Conservation (phyloP, 257 asterid genomes). For the Dorcoceras hygrometricum region DNA sequence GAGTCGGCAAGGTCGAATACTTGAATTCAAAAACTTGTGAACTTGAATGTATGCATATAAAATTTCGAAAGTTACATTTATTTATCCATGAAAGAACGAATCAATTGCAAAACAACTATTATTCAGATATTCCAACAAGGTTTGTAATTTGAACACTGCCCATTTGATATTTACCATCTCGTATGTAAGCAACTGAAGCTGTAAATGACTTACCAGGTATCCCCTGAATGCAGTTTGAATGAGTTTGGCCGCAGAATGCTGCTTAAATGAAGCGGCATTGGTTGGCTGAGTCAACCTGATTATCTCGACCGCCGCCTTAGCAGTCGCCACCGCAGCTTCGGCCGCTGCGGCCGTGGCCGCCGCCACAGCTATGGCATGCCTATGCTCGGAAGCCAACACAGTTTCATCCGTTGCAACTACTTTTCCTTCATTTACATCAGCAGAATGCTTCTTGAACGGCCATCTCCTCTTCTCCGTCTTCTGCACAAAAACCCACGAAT, state of each 20-base stretch:
- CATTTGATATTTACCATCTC: conserved; percentile 7
- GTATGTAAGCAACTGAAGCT: conserved; percentile 4
- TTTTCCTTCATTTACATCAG: conserved; percentile 28
- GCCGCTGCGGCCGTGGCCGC: conserved; percentile 75
- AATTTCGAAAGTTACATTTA: neutral
- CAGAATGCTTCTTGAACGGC: conserved; percentile 63
- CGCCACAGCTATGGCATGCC: conserved; percentile 76
- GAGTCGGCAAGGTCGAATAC: neutral
- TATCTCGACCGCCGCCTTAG: conserved; percentile 75
- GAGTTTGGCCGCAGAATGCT: conserved; percentile 55
- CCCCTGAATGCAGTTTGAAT: conserved; percentile 89
- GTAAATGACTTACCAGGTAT: conserved; percentile 44
- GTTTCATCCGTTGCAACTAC: conserved; percentile 17
- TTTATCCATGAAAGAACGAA: neutral
- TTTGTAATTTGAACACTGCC: too few relatives aligned
- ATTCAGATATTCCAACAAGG: neutral
- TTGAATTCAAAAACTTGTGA: neutral
- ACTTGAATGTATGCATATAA: neutral
- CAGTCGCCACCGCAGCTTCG: conserved; percentile 75
- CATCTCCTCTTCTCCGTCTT: conserved; percentile 76
- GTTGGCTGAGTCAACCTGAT: conserved; percentile 54
- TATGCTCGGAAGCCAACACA: conserved; percentile 39
- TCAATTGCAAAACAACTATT: neutral
- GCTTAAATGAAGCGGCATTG: conserved; percentile 31
- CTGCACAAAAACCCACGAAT: conserved; percentile 30